Evolutionary conservation across 140 eudicot species (phyloP).

Genomic region (Ambrosia hybrid): DNA sequence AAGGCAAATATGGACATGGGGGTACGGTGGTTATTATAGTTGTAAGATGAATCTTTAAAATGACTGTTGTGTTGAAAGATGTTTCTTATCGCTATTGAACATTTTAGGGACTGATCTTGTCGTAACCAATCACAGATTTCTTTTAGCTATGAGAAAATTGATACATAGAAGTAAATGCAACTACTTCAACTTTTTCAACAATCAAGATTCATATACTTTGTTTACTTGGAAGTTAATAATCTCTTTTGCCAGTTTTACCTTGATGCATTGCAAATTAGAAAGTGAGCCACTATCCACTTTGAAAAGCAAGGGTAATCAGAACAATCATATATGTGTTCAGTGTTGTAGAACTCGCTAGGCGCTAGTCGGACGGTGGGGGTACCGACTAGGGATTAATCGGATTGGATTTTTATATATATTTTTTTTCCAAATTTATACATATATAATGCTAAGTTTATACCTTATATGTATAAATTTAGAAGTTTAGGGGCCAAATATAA

Average conservation of each 20-base stretch:
- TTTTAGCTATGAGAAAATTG: constrained; percentile 3
- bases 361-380: too few species aligned
- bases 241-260: neutral
- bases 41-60: constrained; percentile 4
- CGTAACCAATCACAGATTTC: neutral
- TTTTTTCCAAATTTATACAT: too few species aligned
- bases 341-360: too few species aligned
- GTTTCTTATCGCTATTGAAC: neutral
- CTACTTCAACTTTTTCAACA: neutral
- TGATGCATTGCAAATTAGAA: neutral
- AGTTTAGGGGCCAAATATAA: too few species aligned
- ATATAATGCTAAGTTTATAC: too few species aligned
- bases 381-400: too few species aligned
- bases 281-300: neutral
- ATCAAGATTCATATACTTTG: neutral
- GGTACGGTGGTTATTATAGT: neutral
- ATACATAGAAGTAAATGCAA: neutral
- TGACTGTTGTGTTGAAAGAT: neutral
- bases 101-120: neutral
- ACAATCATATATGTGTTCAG: neutral
- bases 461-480: too few species aligned
- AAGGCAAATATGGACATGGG: neutral
- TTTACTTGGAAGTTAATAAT: neutral
- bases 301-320: neutral
- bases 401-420: too few species aligned